Evolutionary conservation across 768 basidiomycete genomes (phyloP), one percentile per base, ranked within the genome.

Genomic region (Xanthoconium purpureum): DNA sequence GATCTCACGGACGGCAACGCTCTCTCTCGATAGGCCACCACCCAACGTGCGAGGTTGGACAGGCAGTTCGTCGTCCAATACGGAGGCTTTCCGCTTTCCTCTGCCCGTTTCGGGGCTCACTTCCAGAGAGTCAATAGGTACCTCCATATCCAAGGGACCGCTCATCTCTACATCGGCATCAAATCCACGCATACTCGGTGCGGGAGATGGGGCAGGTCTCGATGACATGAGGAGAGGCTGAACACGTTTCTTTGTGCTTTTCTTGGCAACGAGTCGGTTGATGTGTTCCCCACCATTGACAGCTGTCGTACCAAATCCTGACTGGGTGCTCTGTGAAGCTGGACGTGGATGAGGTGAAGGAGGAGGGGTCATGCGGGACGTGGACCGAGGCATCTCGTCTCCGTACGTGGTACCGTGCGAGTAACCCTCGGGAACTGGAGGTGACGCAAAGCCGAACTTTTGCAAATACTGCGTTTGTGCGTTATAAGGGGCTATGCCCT

Each of bases 391-490:
- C 62, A 28, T 52, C 43, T 52, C 57, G 10, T 59, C 60, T 18
- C 54, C 63, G 46, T 62, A 62, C 14, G 43, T 62, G 49, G 59
- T 69, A 38, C 70, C 71, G 29, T 90, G 89, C 9, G 88, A 87
- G 74, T 80, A 90, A 18, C 88, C 87, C 11, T 84, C 80, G 1
- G 88, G 88, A 33, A 89, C 61, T 2, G 88, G 83, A 1, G 88
- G 85, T 20, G 83, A 70, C 6, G 75, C 71, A 67, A 92, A 93
- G 32, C 85, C 87, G 66, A 92, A 94, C 66, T 91, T 91, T 47
- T 84, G 82, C 15, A 94, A 76, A 68, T 94, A 94, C 62, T 88
- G 82, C 63, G 84, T 83, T 68, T 92, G 91, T 12, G 86, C 85
- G 11, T 78, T 76, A 63, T 82, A 80, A 5, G 87, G 83, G 3